Evolutionary conservation across 257 asterid genomes (phyloP), one percentile per base, ranked within the genome.

Genomic region (Jacaranda copaia): DNA sequence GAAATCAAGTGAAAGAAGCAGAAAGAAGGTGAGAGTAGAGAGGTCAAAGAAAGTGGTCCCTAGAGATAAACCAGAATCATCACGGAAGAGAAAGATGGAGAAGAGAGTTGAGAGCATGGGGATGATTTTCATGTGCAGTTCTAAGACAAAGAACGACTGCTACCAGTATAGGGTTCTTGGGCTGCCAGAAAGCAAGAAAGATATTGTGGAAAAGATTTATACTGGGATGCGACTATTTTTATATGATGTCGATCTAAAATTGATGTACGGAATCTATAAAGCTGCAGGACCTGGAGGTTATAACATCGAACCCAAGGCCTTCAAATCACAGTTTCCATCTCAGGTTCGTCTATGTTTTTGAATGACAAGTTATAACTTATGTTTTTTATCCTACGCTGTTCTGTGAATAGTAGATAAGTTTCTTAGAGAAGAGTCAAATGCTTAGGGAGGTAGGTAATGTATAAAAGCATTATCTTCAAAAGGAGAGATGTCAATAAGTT

Each of bases 111-210:
- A 87, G 88, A 86, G 89, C 85, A 93, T 85, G 97, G 99, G 99
- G 71, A 90, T 95, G 98, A 85, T 95, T 79, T 95, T 95, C 78
- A 89, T 93, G 91, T 95, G 99, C 89, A 95, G 87, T 87, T 87
- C 98, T 18, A 81, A 83, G 89, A 95, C 98, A 8, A 93, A 91
- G 85, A 75, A 82, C 38, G 99, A 95, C 75, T 95, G 99, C 81
- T 91, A 83, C 68, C 85, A 71, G 65, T 88, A 95, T 76, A 89
- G 72, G 81, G 91, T 95, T 86, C 85, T 95, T 76, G 99, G 99
- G 68, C 85, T 95, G 78, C 99, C 98, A n/a, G 92, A 91, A 46
- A 87, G 81, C 85, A 93, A 95, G 90, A 87, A 85, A 87, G 86
- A 86, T 73, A 11, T 80, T 0, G 99, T 95, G 48, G 84, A 83